Base-by-base conservation (phyloP, 768 basidiomycete genomes). In the Kwoniella botswanensis region DNA sequence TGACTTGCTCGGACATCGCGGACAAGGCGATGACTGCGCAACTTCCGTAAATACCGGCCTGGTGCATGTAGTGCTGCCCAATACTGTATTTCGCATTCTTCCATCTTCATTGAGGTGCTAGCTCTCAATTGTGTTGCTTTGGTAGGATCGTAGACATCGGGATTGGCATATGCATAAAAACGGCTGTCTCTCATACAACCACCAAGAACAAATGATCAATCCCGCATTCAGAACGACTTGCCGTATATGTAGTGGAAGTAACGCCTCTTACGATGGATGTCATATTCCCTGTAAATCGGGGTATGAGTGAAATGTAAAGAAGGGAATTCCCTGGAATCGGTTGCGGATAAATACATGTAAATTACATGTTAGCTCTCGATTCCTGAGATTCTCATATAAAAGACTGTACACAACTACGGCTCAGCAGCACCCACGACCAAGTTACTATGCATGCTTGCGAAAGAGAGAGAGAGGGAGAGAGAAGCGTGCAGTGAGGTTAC, bases 261-360 rank as follows among this genome's bases (percentile, higher is more conserved):
- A 55, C 54, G 54, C 54, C 54, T 55, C 54, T 55, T 55, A 55
- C 54, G 50, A 21, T n/a, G 54, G 21, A n/a, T 55, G 18, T 12
- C 11, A 55, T 12, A 22, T 21, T 55, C 54, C 54, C 54, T 55
- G 21, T 35, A 9, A 12, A 55, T 55, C 54, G 54, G 54, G 54
- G 4, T 22, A 35, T 35, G 35, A 9, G 35, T 35, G 7, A 35
- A 3, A 35, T 35, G 35, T 6, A 6, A 17, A 21, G 21, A 55
- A 12, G 21, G 18, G 21, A 55, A 55, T 55, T 55, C 54, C 54
- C 54, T 55, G 54, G 54, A 24, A 55, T 55, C 54, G 54, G 54
- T n/a, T 55, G 35, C 35, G 35, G 21, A 55, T 18, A 55, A 18
- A 12, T 11, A 22, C 54, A n/a, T 13, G 21, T 55, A 55, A 55